Evolutionary conservation across 805 yeast species (phyloP).

Genomic region (Maudiozyma bulderi): DNA sequence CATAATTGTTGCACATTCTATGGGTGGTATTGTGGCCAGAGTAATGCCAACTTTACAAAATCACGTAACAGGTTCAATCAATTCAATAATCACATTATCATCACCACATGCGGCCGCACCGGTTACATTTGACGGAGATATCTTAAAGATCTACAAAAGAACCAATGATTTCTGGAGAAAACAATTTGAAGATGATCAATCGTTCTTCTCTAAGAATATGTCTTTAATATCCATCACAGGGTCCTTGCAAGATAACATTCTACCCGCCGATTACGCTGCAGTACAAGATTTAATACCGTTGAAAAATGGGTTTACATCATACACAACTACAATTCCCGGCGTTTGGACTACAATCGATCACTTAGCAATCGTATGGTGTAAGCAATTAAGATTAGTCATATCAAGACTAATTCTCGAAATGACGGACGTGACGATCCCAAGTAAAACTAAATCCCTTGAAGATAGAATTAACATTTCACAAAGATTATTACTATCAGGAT

Average conservation of each 20-base stretch:
- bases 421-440: conserved; percentile 38
- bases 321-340: conserved; percentile 74
- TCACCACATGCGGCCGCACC: conserved; percentile 93
- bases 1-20: conserved; percentile 79
- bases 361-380: conserved; percentile 94
- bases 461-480: conserved; percentile 53
- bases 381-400: conserved; percentile 61
- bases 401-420: conserved; percentile 52
- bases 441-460: conserved; percentile 42
- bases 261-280: conserved; percentile 87
- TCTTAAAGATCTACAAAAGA: conserved; percentile 61
- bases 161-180: conserved; percentile 74
- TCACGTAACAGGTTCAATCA: conserved; percentile 60
- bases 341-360: conserved; percentile 96
- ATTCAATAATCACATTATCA: conserved; percentile 75
- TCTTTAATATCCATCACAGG: conserved; percentile 83
- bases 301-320: conserved; percentile 70
- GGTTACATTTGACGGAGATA: conserved; percentile 84
- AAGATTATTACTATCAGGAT: conserved; percentile 40
- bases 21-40: conserved; percentile 95
- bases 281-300: conserved; percentile 63
- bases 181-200: conserved; percentile 34
- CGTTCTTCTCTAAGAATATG: conserved; percentile 35
- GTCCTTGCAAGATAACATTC: conserved; percentile 63
- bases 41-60: conserved; percentile 74